Evolutionary conservation across 148 eudicot genomes (phyloP).

Genomic region (Nepenthes gracilis): DNA sequence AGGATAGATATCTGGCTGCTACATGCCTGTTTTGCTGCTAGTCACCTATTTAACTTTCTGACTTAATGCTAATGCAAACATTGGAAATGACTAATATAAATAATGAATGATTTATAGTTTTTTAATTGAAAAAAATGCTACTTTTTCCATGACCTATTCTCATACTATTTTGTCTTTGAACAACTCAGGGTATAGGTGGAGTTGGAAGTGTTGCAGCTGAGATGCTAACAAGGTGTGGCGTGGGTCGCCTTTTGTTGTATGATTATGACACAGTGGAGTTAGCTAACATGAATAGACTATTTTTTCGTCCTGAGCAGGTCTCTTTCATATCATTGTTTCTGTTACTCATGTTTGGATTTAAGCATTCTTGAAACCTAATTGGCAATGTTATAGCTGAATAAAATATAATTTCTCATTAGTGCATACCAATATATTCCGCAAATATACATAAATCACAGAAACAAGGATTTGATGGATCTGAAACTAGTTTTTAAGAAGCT

Average conservation of each 20-base stretch:
- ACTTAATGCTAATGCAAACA: too few relatives aligned
- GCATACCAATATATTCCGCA: too few relatives aligned
- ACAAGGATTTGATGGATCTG: background rate
- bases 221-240: constrained; percentile 98
- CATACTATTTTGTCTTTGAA: constrained; percentile 1
- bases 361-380: background rate
- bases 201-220: constrained; percentile 99
- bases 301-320: constrained; percentile 99
- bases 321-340: constrained; percentile 1
- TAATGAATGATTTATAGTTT: too few relatives aligned
- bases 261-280: constrained; percentile 98
- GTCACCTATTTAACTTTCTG: too few relatives aligned
- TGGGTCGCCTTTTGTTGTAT: constrained; percentile 91
- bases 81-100: too few relatives aligned
- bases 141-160: background rate
- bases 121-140: background rate
- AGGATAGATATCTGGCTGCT: too few relatives aligned
- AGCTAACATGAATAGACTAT: constrained; percentile 97
- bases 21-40: too few relatives aligned
- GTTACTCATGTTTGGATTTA: background rate
- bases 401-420: background rate
- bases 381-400: background rate
- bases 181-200: constrained; percentile 85
- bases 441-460: too few relatives aligned
- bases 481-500: background rate